Conservation (phyloP, 768 basidiomycete genomes). For the Agaricus blazei region DNA sequence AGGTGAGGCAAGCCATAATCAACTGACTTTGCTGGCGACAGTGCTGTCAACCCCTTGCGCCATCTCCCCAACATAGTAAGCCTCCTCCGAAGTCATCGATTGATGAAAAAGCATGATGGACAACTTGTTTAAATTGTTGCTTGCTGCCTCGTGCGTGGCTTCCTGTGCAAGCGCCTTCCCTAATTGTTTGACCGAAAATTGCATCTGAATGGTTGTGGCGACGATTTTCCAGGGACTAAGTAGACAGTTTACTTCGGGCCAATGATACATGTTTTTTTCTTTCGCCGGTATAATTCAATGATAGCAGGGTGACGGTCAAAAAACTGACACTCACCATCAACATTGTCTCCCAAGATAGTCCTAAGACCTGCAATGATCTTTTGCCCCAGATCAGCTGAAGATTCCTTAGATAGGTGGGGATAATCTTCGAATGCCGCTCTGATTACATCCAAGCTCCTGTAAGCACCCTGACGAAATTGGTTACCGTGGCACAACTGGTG, state of each 20-base stretch:
- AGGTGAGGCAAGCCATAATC: conserved; percentile 5
- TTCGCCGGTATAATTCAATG: conserved; percentile 2
- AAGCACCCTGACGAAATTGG: conserved; percentile 73
- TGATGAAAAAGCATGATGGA: conserved; percentile 66
- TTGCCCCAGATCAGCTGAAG: conserved; percentile 49
- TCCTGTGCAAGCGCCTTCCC: conserved; percentile 63
- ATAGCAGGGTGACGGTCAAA: neutral
- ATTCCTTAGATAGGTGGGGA: conserved; percentile 41
- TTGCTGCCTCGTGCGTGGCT: conserved; percentile 48
- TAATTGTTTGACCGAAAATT: conserved; percentile 69
- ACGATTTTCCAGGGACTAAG: conserved; percentile 83
- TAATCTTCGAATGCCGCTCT: conserved; percentile 64
- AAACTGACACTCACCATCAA: conserved; percentile 39
- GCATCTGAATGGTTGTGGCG: conserved; percentile 75
- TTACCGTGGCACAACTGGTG: conserved; percentile 52
- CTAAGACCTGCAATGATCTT: conserved; percentile 63
- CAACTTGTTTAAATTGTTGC: conserved; percentile 59
- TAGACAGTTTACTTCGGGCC: conserved; percentile 58
- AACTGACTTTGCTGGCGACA: conserved; percentile 61
- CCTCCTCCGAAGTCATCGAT: conserved; percentile 73
- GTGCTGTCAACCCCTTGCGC: conserved; percentile 59
- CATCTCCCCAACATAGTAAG: conserved; percentile 82
- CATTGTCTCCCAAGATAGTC: conserved; percentile 62
- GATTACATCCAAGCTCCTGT: conserved; percentile 68
- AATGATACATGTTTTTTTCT: conserved; percentile 51